phyloP scores from a whole-genome alignment of 805 yeast genomes.

The Isabelozyma rhagii region DNA sequence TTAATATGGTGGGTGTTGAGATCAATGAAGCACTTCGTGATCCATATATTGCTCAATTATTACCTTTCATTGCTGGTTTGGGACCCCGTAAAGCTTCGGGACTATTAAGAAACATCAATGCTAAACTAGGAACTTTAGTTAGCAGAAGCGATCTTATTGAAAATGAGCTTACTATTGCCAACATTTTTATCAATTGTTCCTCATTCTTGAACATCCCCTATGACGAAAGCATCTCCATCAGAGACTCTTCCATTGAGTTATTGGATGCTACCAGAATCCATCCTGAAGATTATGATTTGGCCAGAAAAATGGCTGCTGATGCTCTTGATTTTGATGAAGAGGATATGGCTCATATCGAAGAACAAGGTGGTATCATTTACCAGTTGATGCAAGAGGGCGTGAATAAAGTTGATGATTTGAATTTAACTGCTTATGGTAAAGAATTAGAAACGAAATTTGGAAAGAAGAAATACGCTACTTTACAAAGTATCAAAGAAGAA shows the following conservation, averaged over 20 bases:
- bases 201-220: slow-evolving; percentile 80
- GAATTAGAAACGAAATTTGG: slow-evolving; percentile 75
- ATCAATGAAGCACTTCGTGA: slow-evolving; percentile 85
- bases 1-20: slow-evolving; percentile 89
- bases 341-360: slow-evolving; percentile 75
- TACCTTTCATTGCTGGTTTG: slow-evolving; percentile 83
- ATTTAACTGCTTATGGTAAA: slow-evolving; percentile 87
- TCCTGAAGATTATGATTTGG: slow-evolving; percentile 95
- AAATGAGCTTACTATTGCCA: slow-evolving; percentile 72
- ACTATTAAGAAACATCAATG: slow-evolving; percentile 73
- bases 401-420: slow-evolving; percentile 76
- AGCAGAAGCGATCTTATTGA: slow-evolving; percentile 82
- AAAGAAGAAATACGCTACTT: slow-evolving; percentile 71
- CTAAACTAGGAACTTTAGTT: slow-evolving; percentile 51
- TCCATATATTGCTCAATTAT: slow-evolving; percentile 61
- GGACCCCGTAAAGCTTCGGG: slow-evolving; percentile 96
- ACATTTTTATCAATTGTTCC: slow-evolving; percentile 86
- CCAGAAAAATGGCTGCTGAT: slow-evolving; percentile 96
- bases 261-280: slow-evolving; percentile 95
- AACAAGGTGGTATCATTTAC: slow-evolving; percentile 77
- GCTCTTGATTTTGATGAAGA: slow-evolving; percentile 96
- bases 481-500: slow-evolving; percentile 83
- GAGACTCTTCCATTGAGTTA: slow-evolving; percentile 68
- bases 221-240: slow-evolving; percentile 49
- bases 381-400: slow-evolving; percentile 71